Conservation (phyloP, 78 protist genomes). For the Pelomyxa schiedti region DNA sequence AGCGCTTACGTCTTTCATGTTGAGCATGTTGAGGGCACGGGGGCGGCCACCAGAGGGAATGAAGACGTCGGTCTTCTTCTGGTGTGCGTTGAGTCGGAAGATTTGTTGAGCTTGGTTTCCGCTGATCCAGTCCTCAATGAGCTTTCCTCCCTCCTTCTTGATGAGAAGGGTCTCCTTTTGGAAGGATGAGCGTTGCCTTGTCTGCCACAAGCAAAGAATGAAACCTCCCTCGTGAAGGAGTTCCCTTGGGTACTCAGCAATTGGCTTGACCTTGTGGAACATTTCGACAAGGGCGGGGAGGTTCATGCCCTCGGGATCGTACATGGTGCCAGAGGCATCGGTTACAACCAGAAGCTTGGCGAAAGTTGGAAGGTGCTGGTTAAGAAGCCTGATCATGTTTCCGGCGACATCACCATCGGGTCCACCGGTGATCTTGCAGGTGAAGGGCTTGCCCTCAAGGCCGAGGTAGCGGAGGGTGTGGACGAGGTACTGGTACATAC, state of each 20-base stretch:
- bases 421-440: slow-evolving; percentile 83
- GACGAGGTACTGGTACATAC: slow-evolving; percentile 65
- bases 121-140: not conserved
- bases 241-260: not conserved
- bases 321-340: slow-evolving; percentile 71
- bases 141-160: not conserved
- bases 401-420: slow-evolving; percentile 88
- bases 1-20: slow-evolving; percentile 38
- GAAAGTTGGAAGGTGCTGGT: not conserved
- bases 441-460: slow-evolving; percentile 22
- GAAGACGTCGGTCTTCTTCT: slow-evolving; percentile 46
- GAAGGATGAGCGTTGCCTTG: not conserved
- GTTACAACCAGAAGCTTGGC: slow-evolving; percentile 55
- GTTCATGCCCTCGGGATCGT: slow-evolving; percentile 60
- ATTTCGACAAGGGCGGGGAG: not conserved
- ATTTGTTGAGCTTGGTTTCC: not conserved
- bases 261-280: not conserved
- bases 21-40: slow-evolving; percentile 50
- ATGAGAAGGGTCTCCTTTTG: not conserved
- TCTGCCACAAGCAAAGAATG: not conserved
- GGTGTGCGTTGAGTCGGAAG: not conserved
- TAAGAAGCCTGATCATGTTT: slow-evolving; percentile 61
- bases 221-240: not conserved
- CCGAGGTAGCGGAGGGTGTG: slow-evolving; percentile 33
- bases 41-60: slow-evolving; percentile 93